Conservation (phyloP, 148 eudicot species). For the Fagopyrum tataricum region DNA sequence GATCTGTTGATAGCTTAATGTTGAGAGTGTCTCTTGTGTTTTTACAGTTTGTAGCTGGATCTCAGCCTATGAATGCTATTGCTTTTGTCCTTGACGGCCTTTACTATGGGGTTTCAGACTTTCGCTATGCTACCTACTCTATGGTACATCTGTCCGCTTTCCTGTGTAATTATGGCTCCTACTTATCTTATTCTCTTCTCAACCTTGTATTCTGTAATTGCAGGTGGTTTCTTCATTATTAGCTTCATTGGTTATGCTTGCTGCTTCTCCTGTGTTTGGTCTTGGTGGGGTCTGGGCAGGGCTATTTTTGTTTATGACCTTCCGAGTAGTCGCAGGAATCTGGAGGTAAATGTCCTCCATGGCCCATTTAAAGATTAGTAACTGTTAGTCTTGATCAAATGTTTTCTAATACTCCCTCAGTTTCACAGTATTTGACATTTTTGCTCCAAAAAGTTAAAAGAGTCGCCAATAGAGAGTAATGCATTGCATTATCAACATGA, state of each 20-base stretch:
- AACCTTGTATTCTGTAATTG: conserved; percentile 12
- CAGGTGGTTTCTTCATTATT: conserved; percentile 63
- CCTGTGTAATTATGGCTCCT: neutral
- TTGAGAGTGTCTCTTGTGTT: neutral
- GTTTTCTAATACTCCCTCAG: too few relatives aligned
- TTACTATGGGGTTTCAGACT: conserved; percentile 93
- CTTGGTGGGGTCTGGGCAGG: conserved; percentile 85
- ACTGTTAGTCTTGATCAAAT: neutral
- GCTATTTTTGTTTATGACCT: conserved; percentile 77
- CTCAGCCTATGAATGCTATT: conserved; percentile 87
- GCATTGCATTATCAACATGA: too few relatives aligned
- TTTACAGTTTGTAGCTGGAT: conserved; percentile 85
- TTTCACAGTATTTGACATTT: too few relatives aligned
- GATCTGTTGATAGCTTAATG: neutral
- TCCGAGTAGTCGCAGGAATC: conserved; percentile 82
- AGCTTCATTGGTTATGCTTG: conserved; percentile 55
- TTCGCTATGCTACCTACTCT: conserved; percentile 82
- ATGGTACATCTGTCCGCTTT: conserved; percentile 41
- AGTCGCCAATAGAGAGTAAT: too few relatives aligned
- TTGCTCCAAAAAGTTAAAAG: too few relatives aligned
- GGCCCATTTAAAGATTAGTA: neutral
- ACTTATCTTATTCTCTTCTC: neutral
- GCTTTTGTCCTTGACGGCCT: conserved; percentile 97
- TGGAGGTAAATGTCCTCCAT: conserved; percentile 50
- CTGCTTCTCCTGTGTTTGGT: conserved; percentile 60